Base-by-base conservation (phyloP, 352 stramenopile genomes). In the Blastocystis sp. region DNA sequence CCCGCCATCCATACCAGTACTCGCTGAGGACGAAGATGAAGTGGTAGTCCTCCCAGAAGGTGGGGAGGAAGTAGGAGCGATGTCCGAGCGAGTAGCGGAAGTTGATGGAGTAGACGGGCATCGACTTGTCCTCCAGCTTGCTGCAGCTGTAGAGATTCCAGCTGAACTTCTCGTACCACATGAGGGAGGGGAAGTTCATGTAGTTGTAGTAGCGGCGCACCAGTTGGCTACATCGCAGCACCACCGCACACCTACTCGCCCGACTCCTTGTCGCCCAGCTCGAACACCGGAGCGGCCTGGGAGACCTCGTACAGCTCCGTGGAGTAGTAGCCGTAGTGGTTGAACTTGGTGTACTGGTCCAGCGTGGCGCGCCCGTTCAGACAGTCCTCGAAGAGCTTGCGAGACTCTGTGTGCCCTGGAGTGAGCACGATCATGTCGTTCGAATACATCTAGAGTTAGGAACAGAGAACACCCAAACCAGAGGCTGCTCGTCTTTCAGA, bases 101-200 rank as follows among this genome's bases (percentile, higher is more conserved):
- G 26, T 53, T 84, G 37, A 84, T 84, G 3, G 73, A 84, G 50
- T 84, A 84, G 3, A 84, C 73, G 37, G 73, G 73, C 9, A 84
- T 45, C 13, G 18, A 20, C 8, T 26, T 20, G 50, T 84, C 73
- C 26, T 66, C 62, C 18, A 64, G 43, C 18, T 26, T 47, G 37
- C 50, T 68, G 73, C 73, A 84, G 56, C 73, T 84, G 56, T 84
- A 84, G 7, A 84, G 26, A 20, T 84, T 34, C 73, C 73, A 84
- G 56, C 68, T 84, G 73, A 84, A 84, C 53, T 84, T 84, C 73
- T 84, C 73, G 50, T 84, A 84, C 73, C 73, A 84, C 73, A 84
- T 84, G 23, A 43, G 29, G 13, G 9, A 54, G n/a, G 73, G 47
- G 56, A 84, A 84, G 56, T 84, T 84, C 20, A 84, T 53, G 56